Percentiles rank a stretch among this genome's conserved stretches.
phyloP scores from a whole-genome alignment of 1,284 basidiomycete genomes.

The Tilletiopsis washingtonensis region DNA sequence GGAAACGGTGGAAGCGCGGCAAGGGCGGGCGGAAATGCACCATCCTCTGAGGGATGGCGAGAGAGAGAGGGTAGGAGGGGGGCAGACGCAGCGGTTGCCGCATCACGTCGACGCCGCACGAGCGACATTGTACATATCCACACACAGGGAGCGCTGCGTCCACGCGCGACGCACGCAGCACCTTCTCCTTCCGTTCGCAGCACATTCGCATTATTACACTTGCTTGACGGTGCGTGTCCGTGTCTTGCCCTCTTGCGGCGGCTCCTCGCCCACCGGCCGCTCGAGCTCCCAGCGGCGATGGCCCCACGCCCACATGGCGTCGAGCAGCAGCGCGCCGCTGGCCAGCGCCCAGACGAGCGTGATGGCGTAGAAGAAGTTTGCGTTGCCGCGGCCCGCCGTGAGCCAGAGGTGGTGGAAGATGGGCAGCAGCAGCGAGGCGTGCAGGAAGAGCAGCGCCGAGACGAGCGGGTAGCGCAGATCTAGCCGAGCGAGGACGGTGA shows the following conservation, averaged over 20 bases:
- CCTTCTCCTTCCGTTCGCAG: too few species aligned
- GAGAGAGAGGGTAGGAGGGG: too few species aligned
- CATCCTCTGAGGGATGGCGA: too few species aligned
- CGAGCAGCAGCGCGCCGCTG: conserved; percentile 72
- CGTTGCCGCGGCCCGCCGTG: conserved; percentile 82
- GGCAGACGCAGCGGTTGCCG: too few species aligned
- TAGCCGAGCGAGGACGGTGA: not conserved
- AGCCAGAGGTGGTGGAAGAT: conserved; percentile 91
- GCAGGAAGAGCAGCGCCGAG: conserved; percentile 71
- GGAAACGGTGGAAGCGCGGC: conserved; percentile 38
- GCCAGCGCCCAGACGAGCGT: conserved; percentile 87
- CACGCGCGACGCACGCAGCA: too few species aligned
- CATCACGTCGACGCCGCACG: too few species aligned
- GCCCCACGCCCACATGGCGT: conserved; percentile 63
- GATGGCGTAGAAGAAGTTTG: conserved; percentile 95
- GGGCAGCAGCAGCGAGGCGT: conserved; percentile 77
- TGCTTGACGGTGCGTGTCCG: too few species aligned
- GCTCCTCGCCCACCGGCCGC: too few species aligned
- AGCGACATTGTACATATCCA: too few species aligned
- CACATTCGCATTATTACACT: too few species aligned
- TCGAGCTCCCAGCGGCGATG: conserved; percentile 36
- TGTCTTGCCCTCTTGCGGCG: too few species aligned
- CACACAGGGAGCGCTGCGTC: too few species aligned
- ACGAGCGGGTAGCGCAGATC: conserved; percentile 82
- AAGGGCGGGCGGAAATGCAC: conserved; percentile 7